Base-by-base conservation (phyloP, 176 grass and related monocot genomes). In the Hsuehochloa calcarea region DNA sequence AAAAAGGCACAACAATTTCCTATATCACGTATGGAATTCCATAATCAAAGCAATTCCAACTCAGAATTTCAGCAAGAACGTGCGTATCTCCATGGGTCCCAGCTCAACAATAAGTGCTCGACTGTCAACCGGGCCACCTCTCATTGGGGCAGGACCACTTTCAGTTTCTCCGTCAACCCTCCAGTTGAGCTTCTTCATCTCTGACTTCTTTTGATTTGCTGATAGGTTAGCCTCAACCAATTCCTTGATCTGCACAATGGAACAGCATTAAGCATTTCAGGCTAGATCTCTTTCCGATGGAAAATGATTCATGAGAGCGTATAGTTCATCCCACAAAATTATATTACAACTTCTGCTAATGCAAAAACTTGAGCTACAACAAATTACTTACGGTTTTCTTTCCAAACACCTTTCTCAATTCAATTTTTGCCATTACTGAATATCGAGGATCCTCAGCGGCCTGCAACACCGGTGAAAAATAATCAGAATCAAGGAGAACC, bases 31-130 rank as follows among this genome's bases (percentile, higher is more conserved):
- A 71, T 35, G 80, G 3, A 45, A 61, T 43, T 49, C 8, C 39
- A 63, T 73, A 6, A 72, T 15, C 1, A 74, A 52, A 34, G 6
- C 12, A 31, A 4, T 0, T 40, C 5, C 39, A 58, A 25, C 52
- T 94, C 77, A 94, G 68, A 97, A 90, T 77, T 88, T 90, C 51
- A 97, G 61, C 35, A 68, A 55, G 73, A 97, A 94, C 0, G 95
- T 97, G 26, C 95, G 90, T 85, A 97, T 97, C 85, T 97, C 95
- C 95, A 97, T 97, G 1, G 95, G 95, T 27, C 88, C 95, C 38
- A 97, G 61, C 47, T 90, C 92, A 50, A 97, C 90, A 9, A 97
- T 25, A 46, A 91, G 90, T 52, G 82, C 26, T 64, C 74, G n/a
- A 79, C 20, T 85, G 37, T 90, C 65, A 79, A 97, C 88, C 0